A percentile compares a stretch with the other conserved stretches of the same genome.
Evolutionary conservation across 2,329 filamentous ascomycete species (phyloP).

Genomic region (Fusarium tupiense): DNA sequence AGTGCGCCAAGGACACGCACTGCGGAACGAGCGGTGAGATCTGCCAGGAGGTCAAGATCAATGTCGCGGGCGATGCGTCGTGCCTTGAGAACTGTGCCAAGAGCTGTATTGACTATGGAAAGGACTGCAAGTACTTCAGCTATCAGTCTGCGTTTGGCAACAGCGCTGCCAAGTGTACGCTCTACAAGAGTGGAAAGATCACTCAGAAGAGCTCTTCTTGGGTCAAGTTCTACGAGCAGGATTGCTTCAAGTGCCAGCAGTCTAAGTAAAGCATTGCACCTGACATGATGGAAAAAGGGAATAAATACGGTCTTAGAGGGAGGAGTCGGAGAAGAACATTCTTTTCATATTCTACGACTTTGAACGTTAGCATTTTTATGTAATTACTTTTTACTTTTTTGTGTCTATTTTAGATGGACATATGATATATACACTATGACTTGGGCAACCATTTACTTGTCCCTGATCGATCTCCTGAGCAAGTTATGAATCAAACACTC

Average conservation of each 20-base stretch:
- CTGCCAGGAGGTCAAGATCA: slow-evolving; percentile 12
- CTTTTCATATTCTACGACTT: slow-evolving; percentile 23
- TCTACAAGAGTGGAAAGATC: slow-evolving; percentile 23
- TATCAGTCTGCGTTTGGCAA: neutral
- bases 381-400: slow-evolving; percentile 21
- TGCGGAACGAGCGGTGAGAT: slow-evolving; percentile 20
- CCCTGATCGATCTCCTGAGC: neutral
- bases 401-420: slow-evolving; percentile 12
- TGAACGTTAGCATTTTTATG: slow-evolving; percentile 24
- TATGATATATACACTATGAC: slow-evolving; percentile 26
- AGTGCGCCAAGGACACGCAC: slow-evolving; percentile 6
- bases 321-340: neutral
- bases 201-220: neutral
- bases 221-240: slow-evolving; percentile 28
- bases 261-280: neutral
- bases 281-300: neutral
- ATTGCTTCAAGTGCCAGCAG: slow-evolving; percentile 25
- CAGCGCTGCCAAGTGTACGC: slow-evolving; percentile 20
- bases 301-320: neutral
- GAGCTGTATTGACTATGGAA: slow-evolving; percentile 26
- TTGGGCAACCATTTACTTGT: slow-evolving; percentile 24
- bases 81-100: slow-evolving; percentile 32
- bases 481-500: neutral
- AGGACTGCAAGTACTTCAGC: slow-evolving; percentile 23
- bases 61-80: slow-evolving; percentile 1